Conservation (phyloP, 2,329 filamentous ascomycete genomes). For the Dactylonectria macrodidyma region DNA sequence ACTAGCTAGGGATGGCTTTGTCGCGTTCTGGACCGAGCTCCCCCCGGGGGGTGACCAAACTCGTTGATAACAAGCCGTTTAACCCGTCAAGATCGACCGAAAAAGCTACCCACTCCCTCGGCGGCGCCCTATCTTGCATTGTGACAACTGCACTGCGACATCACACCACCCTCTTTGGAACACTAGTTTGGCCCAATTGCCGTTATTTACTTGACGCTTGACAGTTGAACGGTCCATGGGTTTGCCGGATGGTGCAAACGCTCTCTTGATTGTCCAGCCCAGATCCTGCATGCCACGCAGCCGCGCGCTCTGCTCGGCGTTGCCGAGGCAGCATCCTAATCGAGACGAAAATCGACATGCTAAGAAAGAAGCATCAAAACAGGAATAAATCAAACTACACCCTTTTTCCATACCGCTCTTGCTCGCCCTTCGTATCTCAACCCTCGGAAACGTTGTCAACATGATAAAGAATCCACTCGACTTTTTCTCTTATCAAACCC, state of each 20-base stretch:
- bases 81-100: slow-evolving; percentile 4
- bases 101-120: neutral
- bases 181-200: neutral
- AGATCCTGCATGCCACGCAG: neutral
- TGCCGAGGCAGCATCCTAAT: slow-evolving; percentile 5
- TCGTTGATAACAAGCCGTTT: slow-evolving; percentile 14
- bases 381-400: neutral
- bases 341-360: neutral
- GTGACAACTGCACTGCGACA: neutral
- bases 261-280: neutral
- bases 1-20: neutral
- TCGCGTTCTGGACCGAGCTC: slow-evolving; percentile 14
- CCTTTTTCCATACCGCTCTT: neutral
- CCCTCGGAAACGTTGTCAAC: slow-evolving; percentile 9
- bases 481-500: slow-evolving; percentile 2
- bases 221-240: neutral
- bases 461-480: neutral
- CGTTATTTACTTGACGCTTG: neutral
- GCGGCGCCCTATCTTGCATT: slow-evolving; percentile 16
- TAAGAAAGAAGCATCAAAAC: neutral
- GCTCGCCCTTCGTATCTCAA: neutral
- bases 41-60: too few species aligned
- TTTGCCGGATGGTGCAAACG: neutral
- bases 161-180: neutral
- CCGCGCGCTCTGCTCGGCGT: slow-evolving; percentile 8